Evolutionary conservation across 768 basidiomycete genomes (phyloP).

Genomic region (Cystofilobasidium bisporidii): DNA sequence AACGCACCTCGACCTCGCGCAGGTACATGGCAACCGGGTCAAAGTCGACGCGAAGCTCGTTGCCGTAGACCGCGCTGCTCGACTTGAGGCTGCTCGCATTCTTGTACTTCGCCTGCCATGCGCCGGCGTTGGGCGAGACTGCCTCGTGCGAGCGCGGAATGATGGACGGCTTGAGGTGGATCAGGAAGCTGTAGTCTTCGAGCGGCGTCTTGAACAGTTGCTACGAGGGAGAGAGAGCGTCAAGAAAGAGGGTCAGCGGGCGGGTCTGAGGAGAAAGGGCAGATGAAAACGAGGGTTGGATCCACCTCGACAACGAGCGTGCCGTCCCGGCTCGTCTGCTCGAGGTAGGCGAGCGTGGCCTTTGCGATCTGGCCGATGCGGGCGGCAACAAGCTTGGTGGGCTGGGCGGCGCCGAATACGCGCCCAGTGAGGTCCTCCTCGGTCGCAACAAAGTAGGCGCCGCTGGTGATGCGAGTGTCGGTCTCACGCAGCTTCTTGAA

Average conservation of each 20-base stretch:
- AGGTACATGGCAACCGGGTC: constrained; percentile 65
- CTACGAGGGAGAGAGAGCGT: constrained; percentile 58
- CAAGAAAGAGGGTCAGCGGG: constrained; percentile 66
- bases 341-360: constrained; percentile 59
- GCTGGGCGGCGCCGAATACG: constrained; percentile 63
- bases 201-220: constrained; percentile 75
- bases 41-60: constrained; percentile 53
- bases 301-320: constrained; percentile 54
- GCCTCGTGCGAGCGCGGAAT: constrained; percentile 70
- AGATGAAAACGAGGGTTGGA: constrained; percentile 64
- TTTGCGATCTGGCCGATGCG: constrained; percentile 63
- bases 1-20: constrained; percentile 59
- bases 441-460: constrained; percentile 68
- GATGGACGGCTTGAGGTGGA: constrained; percentile 57
- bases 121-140: constrained; percentile 47
- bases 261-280: constrained; percentile 73
- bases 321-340: constrained; percentile 47
- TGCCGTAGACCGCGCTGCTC: constrained; percentile 36
- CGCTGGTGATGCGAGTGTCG: constrained; percentile 42
- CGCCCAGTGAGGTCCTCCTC: constrained; percentile 63
- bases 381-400: constrained; percentile 61
- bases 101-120: constrained; percentile 45
- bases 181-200: constrained; percentile 72
- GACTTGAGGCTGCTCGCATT: constrained; percentile 46
- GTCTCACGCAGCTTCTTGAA: constrained; percentile 38